These are phyloP conservation scores for Jackrogersella minutella DNA, from an alignment of 495 filamentous ascomycete species.

Conservation along the genomic window DNA sequence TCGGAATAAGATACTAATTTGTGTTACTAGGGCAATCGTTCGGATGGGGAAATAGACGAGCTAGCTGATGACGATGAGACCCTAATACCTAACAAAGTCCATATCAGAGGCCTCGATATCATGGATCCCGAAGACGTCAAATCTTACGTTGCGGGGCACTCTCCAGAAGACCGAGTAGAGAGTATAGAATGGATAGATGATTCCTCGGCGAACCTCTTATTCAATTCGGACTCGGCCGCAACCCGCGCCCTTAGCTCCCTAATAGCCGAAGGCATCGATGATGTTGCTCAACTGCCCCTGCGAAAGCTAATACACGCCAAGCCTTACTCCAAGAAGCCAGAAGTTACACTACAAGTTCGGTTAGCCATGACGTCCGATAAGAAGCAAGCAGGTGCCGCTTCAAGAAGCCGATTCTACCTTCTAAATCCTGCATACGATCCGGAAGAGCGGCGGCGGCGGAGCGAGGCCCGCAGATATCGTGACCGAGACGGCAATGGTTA, in stretches of 20 bases:
- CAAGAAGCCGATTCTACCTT: slow-evolving; percentile 88
- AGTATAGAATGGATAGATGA: slow-evolving; percentile 96
- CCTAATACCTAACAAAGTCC: slow-evolving; percentile 69
- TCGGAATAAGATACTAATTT: slow-evolving; percentile 22
- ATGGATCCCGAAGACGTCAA: slow-evolving; percentile 80
- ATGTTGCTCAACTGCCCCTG: slow-evolving; percentile 56
- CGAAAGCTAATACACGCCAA: slow-evolving; percentile 69
- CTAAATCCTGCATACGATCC: slow-evolving; percentile 89
- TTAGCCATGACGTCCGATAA: slow-evolving; percentile 77
- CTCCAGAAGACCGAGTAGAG: slow-evolving; percentile 57
- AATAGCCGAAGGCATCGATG: slow-evolving; percentile 52
- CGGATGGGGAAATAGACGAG: slow-evolving; percentile 44
- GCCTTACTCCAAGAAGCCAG: slow-evolving; percentile 67
- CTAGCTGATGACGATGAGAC: slow-evolving; percentile 34
- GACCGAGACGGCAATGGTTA: slow-evolving; percentile 68
- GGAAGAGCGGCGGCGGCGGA: slow-evolving; percentile 67
- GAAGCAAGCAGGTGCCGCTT: slow-evolving; percentile 77
- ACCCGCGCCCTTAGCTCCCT: slow-evolving; percentile 74
- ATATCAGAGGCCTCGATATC: slow-evolving; percentile 82
- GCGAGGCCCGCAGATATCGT: slow-evolving; percentile 60
- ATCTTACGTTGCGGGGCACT: slow-evolving; percentile 72
- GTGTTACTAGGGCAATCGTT: slow-evolving; percentile 48
- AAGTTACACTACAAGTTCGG: slow-evolving; percentile 74
- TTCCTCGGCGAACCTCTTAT: slow-evolving; percentile 85
- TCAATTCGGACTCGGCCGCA: slow-evolving; percentile 71